Base-by-base conservation (phyloP, 208 protist genomes). In the Leptomonas pyrrhocoris region DNA sequence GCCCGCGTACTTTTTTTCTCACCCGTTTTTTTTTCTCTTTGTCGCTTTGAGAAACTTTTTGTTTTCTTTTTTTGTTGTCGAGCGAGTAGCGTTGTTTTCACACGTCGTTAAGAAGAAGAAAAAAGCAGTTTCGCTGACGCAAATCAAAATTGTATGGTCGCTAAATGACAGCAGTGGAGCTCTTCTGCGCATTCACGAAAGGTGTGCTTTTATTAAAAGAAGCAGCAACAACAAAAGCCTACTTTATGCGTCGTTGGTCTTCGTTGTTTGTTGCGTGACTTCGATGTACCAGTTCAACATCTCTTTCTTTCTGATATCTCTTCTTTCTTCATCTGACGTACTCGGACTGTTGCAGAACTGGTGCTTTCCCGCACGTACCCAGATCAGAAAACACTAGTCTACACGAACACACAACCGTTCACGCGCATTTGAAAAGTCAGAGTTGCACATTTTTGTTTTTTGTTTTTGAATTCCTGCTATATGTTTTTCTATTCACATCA, bases 321-420 rank as follows among this genome's bases (percentile, higher is more conserved):
- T 38, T 9, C 34, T 38, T 3, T 12, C 3, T 38, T 3, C 3
- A 38, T 38, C 34, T 38, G 34, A 38, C 9, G 34, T 38, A 38
- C 34, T 38, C 9, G 34, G 7, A 9, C 9, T 12, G 9, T 30
- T 21, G 53, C n/a, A 58, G 28, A 58, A 12, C 31, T 42, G 53
- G 53, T 58, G 53, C 31, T 58, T 58, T 42, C 15, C n/a, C 53
- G 53, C 53, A 58, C 53, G 12, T 15, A 58, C 19, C 34, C 13
- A 34, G 8, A 34, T 53, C 48, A 48, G 16, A 48, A 7, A 7
- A 48, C 19, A 48, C 48, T 6, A 6, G 18, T 19, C 16, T 49
- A 27, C 48, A 53, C 21, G 12, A 4, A 28, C 13, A 28, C 48
- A 53, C 19, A 53, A 23, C 2, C 48, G 11, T 28, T 23, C 4